phyloP scores from a whole-genome alignment of 2,329 filamentous ascomycete genomes.

The Colletotrichum melonis region DNA sequence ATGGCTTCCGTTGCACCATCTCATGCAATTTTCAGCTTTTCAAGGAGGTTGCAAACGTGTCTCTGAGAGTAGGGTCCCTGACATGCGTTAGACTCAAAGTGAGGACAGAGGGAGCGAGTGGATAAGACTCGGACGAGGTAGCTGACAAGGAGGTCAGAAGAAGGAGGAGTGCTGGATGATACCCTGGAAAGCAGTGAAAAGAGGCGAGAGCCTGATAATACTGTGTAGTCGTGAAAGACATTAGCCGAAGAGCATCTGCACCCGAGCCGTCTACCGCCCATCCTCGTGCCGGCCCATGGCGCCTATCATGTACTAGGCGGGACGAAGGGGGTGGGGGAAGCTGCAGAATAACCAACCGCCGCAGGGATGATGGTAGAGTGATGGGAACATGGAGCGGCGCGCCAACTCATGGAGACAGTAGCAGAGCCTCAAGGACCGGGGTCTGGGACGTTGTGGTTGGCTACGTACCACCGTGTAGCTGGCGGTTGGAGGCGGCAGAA shows the following conservation, averaged over 20 bases:
- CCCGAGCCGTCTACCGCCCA: not conserved
- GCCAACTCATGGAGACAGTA: not conserved
- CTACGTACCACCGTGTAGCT: not conserved
- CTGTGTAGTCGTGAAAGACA: not conserved
- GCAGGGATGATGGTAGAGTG: not conserved
- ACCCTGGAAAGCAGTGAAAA: not conserved
- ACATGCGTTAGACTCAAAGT: not conserved
- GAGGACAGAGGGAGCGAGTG: not conserved
- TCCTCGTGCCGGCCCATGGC: constrained; percentile 16
- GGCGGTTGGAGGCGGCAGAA: not conserved
- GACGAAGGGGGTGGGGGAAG: not conserved
- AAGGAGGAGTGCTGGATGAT: not conserved
- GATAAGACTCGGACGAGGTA: not conserved
- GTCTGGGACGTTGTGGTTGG: not conserved
- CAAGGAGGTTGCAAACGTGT: not conserved
- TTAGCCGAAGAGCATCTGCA: not conserved
- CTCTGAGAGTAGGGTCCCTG: not conserved
- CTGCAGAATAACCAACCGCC: no score
- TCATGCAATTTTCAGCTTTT: no score
- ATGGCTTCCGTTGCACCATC: not conserved
- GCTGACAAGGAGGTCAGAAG: not conserved
- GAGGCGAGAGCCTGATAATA: not conserved
- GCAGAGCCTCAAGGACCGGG: not conserved
- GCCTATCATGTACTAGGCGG: not conserved
- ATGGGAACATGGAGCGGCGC: not conserved